Conservation (phyloP, 208 protist genomes). For the Leptomonas pyrrhocoris region DNA sequence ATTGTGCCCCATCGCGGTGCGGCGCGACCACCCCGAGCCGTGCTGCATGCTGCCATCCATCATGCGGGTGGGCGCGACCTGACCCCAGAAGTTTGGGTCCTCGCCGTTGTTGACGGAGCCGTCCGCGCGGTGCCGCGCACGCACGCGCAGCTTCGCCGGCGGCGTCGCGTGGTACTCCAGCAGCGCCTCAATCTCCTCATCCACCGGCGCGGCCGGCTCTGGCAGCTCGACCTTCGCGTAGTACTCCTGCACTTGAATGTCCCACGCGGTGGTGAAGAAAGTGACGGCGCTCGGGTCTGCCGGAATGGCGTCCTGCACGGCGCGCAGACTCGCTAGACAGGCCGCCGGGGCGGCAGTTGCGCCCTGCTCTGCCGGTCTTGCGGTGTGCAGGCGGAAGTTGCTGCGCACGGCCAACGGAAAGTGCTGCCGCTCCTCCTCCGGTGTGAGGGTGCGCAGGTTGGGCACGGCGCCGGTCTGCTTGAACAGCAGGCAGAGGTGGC, state of each 20-base stretch:
- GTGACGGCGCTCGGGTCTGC: conserved; percentile 70
- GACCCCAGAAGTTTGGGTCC: conserved; percentile 79
- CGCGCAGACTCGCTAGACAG: conserved; percentile 42
- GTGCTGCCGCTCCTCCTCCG: conserved; percentile 43
- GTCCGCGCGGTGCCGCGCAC: conserved; percentile 82
- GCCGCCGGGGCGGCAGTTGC: conserved; percentile 9
- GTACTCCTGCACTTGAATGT: conserved; percentile 93
- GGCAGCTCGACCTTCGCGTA: conserved; percentile 74
- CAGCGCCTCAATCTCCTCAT: conserved; percentile 79
- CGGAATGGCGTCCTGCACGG: conserved; percentile 57
- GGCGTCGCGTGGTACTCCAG: conserved; percentile 77
- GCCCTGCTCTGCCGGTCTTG: conserved; percentile 2
- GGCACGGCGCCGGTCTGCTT: conserved; percentile 50
- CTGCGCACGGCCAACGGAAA: conserved; percentile 57
- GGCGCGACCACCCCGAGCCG: conserved; percentile 64
- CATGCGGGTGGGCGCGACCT: conserved; percentile 57
- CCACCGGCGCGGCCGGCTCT: conserved; percentile 77
- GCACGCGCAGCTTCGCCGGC: conserved; percentile 74
- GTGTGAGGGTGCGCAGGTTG: conserved; percentile 33
- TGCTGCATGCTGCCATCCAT: conserved; percentile 74
- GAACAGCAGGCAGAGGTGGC: conserved; percentile 87
- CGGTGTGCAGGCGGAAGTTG: conserved; percentile 72
- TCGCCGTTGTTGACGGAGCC: conserved; percentile 86
- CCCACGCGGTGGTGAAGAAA: conserved; percentile 92
- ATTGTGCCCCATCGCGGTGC: conserved; percentile 73